Base-by-base conservation (phyloP, 2,329 filamentous ascomycete species). In the Talaromyces sp. region DNA sequence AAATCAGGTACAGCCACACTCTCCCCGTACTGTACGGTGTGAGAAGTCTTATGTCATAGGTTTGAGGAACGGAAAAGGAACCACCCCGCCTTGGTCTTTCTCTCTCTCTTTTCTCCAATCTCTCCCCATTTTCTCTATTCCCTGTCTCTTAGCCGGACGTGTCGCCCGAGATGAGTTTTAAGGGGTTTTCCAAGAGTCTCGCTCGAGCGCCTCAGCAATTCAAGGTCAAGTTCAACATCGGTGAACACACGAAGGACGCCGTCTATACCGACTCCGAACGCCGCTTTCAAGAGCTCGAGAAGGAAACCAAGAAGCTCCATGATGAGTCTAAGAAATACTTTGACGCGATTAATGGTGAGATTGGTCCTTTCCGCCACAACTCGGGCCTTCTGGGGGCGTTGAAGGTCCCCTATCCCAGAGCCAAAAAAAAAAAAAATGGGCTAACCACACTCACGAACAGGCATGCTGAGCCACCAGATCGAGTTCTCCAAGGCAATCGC, bases 301-400 rank as follows among this genome's bases (percentile, higher is more conserved):
- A 81, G 61, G 92, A 99, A 78, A 97, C 94, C 32, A 97, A 97
- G 82, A 93, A 89, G 75, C 86, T 97, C 27, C 93, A 97, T 76
- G 91, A 96, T 78, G 93, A 97, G 76, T 96, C 91, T 51, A 89
- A 92, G 74, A 97, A 96, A 78, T 99, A 99, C 75, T 97, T 96
- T 67, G 87, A 96, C 49, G 90, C 94, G 70, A 97, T 99, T 78
- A 97, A 97, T 77, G 90, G 83, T 86, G 17, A 39, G 36, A 70
- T 56, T 71, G 9, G 3, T 17, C 4, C 11, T 14, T 24, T 40
- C 20, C 51, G 22, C 10, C 19, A 13, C 44, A 13, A 37, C 19
- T 55, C 56, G 42, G 36, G 52, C 43, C 36, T 47, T 33, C n/a
- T n/a, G n/a, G n/a, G n/a, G n/a, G n/a, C n/a, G n/a, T 29, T n/a